Percentiles rank a stretch among this genome's conserved stretches.
Conservation (phyloP, 768 basidiomycete species). For the Termitomyces sp. region DNA sequence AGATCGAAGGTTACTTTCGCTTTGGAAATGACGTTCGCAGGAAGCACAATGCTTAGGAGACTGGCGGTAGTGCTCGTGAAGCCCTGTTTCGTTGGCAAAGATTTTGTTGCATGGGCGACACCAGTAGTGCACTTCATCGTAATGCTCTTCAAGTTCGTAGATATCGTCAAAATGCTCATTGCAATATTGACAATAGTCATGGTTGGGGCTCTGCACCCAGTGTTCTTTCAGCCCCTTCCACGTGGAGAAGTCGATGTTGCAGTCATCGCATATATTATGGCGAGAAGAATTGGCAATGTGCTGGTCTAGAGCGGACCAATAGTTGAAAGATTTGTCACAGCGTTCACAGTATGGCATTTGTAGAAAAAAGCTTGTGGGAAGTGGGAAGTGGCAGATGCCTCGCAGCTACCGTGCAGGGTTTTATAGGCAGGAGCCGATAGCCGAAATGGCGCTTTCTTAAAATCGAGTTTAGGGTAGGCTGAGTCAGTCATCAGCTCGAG, state of each 20-base stretch:
- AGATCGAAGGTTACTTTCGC: slow-evolving; percentile 27
- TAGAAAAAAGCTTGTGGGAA: no score
- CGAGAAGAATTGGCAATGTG: slow-evolving; percentile 28
- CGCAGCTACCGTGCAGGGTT: neutral
- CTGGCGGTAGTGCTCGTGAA: slow-evolving; percentile 47
- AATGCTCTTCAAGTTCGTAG: slow-evolving; percentile 34
- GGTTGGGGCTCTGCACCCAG: slow-evolving; percentile 41
- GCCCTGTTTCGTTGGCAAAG: slow-evolving; percentile 31
- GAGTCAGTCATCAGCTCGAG: neutral
- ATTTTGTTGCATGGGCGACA: slow-evolving; percentile 37
- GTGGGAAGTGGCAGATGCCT: no score
- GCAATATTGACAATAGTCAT: slow-evolving; percentile 51
- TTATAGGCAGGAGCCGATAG: neutral
- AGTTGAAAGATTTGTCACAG: slow-evolving; percentile 33
- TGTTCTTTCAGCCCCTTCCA: slow-evolving; percentile 39
- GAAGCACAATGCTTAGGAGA: slow-evolving; percentile 32
- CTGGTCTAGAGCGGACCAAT: slow-evolving; percentile 21
- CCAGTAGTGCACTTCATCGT: slow-evolving; percentile 30
- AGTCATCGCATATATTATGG: slow-evolving; percentile 43
- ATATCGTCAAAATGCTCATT: slow-evolving; percentile 31
- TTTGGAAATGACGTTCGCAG: slow-evolving; percentile 40
- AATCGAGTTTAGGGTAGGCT: neutral
- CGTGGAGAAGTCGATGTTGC: slow-evolving; percentile 39
- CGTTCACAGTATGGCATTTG: slow-evolving; percentile 30
- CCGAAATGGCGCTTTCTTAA: neutral